Evolutionary conservation across 192 early-diverging fungal genomes (phyloP).

Genomic region (Coemansia sp.): DNA sequence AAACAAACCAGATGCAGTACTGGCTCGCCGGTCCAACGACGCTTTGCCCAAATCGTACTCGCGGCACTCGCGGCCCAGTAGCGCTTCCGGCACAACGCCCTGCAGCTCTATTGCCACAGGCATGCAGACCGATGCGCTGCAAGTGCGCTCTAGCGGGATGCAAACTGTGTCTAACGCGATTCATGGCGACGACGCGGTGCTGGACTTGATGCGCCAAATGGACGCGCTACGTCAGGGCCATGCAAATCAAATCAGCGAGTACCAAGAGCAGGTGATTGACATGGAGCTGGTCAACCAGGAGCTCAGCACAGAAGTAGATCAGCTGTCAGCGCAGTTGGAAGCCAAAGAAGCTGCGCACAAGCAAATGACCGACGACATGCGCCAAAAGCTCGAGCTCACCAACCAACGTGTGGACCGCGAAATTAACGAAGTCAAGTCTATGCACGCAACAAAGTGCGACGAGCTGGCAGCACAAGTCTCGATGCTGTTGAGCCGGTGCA

Average conservation of each 20-base stretch:
- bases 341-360: slow-evolving; percentile 23
- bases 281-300: slow-evolving; percentile 50
- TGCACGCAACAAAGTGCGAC: slow-evolving; percentile 48
- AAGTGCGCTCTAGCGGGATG: slow-evolving; percentile 12
- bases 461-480: slow-evolving; percentile 38
- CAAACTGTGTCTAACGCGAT: slow-evolving; percentile 31
- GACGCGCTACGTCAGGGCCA: slow-evolving; percentile 35
- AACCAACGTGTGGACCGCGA: slow-evolving; percentile 36
- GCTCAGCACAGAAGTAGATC: slow-evolving; percentile 34
- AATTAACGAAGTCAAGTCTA: slow-evolving; percentile 32
- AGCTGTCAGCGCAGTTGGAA: slow-evolving; percentile 17
- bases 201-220: slow-evolving; percentile 51
- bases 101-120: neutral
- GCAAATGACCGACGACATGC: slow-evolving; percentile 24
- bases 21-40: slow-evolving; percentile 17
- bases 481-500: slow-evolving; percentile 27
- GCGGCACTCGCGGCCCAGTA: slow-evolving; percentile 16
- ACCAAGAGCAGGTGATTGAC: slow-evolving; percentile 52
- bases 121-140: slow-evolving; percentile 29
- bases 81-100: neutral
- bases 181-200: slow-evolving; percentile 47
- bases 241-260: slow-evolving; percentile 47
- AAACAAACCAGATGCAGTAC: slow-evolving; percentile 7
- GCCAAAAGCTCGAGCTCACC: slow-evolving; percentile 22
- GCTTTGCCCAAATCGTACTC: slow-evolving; percentile 29